Evolutionary conservation across 768 basidiomycete species (phyloP).

Genomic region (Auriscalpium orientale): DNA sequence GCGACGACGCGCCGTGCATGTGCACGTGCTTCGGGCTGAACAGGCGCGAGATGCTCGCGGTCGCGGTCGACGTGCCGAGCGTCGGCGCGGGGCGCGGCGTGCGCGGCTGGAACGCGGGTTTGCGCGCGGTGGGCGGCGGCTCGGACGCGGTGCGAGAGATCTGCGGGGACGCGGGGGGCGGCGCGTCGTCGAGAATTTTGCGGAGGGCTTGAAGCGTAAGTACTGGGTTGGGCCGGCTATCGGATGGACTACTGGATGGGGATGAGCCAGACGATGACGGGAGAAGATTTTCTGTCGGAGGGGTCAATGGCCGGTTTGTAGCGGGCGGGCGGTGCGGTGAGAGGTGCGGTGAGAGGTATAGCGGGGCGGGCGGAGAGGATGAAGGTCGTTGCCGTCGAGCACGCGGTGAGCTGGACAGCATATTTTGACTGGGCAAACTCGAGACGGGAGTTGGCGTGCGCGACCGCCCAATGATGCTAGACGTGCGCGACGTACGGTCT

Average conservation of each 20-base stretch:
- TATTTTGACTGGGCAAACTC: not conserved
- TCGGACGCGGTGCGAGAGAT: conserved; percentile 18
- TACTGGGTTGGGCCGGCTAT: conserved; percentile 49
- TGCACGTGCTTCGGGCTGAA: conserved; percentile 50
- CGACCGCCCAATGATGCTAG: not conserved
- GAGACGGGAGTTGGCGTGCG: not conserved
- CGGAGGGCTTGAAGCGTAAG: conserved; percentile 60
- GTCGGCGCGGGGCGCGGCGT: conserved; percentile 43
- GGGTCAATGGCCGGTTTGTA: conserved; percentile 39
- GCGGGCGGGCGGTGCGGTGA: conserved; percentile 14
- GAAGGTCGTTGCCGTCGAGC: conserved; percentile 9
- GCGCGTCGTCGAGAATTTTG: conserved; percentile 58
- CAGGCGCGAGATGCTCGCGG: conserved; percentile 71
- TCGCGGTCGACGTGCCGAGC: conserved; percentile 63
- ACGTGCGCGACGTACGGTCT: not conserved
- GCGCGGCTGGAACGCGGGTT: conserved; percentile 34
- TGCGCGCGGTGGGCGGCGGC: conserved; percentile 30
- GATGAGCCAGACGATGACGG: conserved; percentile 21
- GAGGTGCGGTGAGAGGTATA: conserved; percentile 24
- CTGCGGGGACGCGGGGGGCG: conserved; percentile 21
- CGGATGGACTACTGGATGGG: conserved; percentile 34
- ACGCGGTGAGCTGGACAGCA: conserved; percentile 14
- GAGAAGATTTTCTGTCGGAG: conserved; percentile 48
- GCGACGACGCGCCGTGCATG: conserved; percentile 55
- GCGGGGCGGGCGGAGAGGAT: conserved; percentile 6